Base-by-base conservation (phyloP, 2,329 filamentous ascomycete species). In the Pestalotiopsis sp. region DNA sequence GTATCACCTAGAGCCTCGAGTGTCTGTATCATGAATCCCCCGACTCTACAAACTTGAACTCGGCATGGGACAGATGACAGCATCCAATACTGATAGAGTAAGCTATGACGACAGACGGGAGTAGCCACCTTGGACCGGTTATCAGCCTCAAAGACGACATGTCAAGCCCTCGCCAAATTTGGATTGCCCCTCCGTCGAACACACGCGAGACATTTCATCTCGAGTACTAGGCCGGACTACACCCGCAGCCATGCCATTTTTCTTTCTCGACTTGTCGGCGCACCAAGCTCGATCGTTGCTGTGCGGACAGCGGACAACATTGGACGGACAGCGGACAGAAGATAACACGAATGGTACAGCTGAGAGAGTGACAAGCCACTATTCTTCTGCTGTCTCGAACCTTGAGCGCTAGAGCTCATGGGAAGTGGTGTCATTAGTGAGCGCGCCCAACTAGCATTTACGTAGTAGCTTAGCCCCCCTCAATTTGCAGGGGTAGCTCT, bases 401-500 rank as follows among this genome's bases (percentile, higher is more conserved):
- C 27, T 36, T 59, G 57, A 62, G 13, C 59, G 27, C 31, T 62
- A 36, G 25, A 39, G 25, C 27, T 36, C 45, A n/a, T 52, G 17
- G 45, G 45, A 52, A n/a, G 45, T 36, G 59, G 59, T 36, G 59
- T 62, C 59, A 62, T 62, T 62, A 39, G 59, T 62, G 59, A 36
- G 25, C 59, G n/a, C 59, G 38, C 57, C 23, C 31, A 36, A 6
- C 27, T 62, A 27, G 17, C n/a, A 36, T 62, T 62, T 62, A 36
- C 25, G 27, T n/a, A 7, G 25, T 62, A 38, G 31, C 27, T 36
- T 59, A 59, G 27, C 27, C 23, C 23, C 59, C 59, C 59, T 36
- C 59, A 62, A 62, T 36, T 36, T 39, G 59, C 59, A 62, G 59
- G 59, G 59, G 59, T 62, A 62, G 59, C 59, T 62, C 27, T 36